Conservation (phyloP, 768 basidiomycete species). For the Hirschioporus abietinus region DNA sequence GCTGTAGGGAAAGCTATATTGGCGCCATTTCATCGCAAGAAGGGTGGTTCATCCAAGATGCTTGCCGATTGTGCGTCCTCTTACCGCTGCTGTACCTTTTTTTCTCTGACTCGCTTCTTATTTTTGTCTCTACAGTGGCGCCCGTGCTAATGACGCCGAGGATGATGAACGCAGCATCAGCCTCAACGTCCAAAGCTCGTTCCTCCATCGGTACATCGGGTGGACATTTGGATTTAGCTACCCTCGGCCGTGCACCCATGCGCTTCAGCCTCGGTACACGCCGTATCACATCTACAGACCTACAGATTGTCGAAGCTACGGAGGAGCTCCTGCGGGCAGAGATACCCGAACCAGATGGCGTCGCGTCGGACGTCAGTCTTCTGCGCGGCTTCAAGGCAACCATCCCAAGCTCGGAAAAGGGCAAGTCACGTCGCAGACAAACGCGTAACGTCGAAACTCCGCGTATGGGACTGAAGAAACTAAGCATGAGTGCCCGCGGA, state of each 20-base stretch:
- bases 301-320: slow-evolving; percentile 78
- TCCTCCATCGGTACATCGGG: slow-evolving; percentile 29
- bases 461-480: slow-evolving; percentile 69
- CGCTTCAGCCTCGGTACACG: slow-evolving; percentile 59
- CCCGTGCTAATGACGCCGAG: slow-evolving; percentile 88
- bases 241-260: slow-evolving; percentile 73
- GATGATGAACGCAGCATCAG: slow-evolving; percentile 60
- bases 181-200: slow-evolving; percentile 51
- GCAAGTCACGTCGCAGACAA: slow-evolving; percentile 70
- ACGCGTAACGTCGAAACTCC: slow-evolving; percentile 76
- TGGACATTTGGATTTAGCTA: slow-evolving; percentile 61
- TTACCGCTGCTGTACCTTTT: slow-evolving; percentile 7
- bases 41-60: slow-evolving; percentile 65
- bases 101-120: slow-evolving; percentile 7
- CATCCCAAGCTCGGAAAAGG: slow-evolving; percentile 81
- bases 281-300: slow-evolving; percentile 75
- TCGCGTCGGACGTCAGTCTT: slow-evolving; percentile 71
- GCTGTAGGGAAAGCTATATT: slow-evolving; percentile 63
- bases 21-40: slow-evolving; percentile 56
- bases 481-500: slow-evolving; percentile 76
- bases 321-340: slow-evolving; percentile 67
- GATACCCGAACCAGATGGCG: slow-evolving; percentile 68
- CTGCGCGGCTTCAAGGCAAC: slow-evolving; percentile 93
- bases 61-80: slow-evolving; percentile 63
- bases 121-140: slow-evolving; percentile 49